Conservation (phyloP, 805 yeast genomes). For the Pichia nakasei region DNA sequence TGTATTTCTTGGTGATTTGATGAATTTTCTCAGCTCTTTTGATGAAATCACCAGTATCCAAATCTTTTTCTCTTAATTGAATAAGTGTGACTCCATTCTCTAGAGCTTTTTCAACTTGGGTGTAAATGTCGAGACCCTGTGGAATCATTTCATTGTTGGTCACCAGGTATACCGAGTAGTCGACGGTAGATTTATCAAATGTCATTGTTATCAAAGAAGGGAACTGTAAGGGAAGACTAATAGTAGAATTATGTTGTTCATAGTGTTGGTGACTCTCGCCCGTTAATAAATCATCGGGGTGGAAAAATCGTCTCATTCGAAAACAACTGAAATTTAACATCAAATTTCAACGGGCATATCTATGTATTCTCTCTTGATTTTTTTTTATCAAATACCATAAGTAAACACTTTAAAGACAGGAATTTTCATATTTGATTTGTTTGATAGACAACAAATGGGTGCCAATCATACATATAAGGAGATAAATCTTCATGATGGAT, state of each 20-base stretch:
- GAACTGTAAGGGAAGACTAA: no score
- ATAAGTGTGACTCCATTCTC: slow-evolving; percentile 70
- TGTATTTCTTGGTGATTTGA: slow-evolving; percentile 45
- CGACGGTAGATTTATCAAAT: slow-evolving; percentile 20
- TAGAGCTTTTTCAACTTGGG: slow-evolving; percentile 57
- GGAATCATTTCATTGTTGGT: slow-evolving; percentile 77
- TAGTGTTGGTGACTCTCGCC: no score
- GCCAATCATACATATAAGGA: neutral
- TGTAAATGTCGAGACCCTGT: slow-evolving; percentile 39
- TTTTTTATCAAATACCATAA: no score
- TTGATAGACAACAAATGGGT: no score
- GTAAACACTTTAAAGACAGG: no score
- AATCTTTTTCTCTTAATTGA: slow-evolving; percentile 73
- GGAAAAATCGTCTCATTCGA: no score
- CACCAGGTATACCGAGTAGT: slow-evolving; percentile 65
- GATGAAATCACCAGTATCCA: slow-evolving; percentile 61
- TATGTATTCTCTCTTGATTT: no score
- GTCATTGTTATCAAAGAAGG: neutral
- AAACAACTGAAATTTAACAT: no score
- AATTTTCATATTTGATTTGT: no score
- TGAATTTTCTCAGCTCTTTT: slow-evolving; percentile 53
- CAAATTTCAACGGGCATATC: no score
- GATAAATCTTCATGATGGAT: neutral
- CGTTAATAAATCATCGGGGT: no score
- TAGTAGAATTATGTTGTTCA: no score